phyloP scores from a whole-genome alignment of 176 grass and related monocot species.

The Eragrostis nindensis region DNA sequence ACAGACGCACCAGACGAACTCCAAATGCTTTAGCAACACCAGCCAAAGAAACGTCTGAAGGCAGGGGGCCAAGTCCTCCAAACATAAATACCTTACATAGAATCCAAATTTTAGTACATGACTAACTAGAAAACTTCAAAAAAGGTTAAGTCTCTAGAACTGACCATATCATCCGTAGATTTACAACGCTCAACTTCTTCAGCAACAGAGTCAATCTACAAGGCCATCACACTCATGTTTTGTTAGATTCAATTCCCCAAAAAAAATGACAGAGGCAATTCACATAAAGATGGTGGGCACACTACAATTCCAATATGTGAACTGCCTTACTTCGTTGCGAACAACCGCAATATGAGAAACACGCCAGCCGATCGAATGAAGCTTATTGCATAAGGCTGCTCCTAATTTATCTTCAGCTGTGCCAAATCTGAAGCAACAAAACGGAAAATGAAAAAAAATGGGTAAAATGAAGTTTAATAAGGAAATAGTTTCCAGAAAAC shows the following conservation, averaged over 20 bases:
- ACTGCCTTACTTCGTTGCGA: constrained; percentile 76
- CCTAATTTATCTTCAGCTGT: constrained; percentile 72
- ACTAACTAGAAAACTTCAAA: constrained; percentile 32
- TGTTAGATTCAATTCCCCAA: constrained; percentile 33
- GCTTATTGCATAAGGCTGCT: constrained; percentile 82
- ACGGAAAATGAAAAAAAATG: background rate
- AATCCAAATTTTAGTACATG: constrained; percentile 16
- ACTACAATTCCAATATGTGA: constrained; percentile 8
- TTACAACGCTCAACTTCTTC: constrained; percentile 84
- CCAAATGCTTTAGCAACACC: constrained; percentile 99
- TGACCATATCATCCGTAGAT: constrained; percentile 84
- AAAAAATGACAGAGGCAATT: constrained; percentile 33
- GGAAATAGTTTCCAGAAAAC: background rate
- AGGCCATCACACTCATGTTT: constrained; percentile 25
- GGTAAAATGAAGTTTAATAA: constrained; percentile 20
- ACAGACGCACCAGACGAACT: constrained; percentile 79
- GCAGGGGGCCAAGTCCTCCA: constrained; percentile 92
- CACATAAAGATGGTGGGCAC: constrained; percentile 2
- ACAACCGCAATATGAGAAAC: constrained; percentile 77
- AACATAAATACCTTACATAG: constrained; percentile 84
- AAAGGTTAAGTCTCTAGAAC: constrained; percentile 25
- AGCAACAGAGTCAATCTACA: constrained; percentile 91
- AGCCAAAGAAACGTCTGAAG: constrained; percentile 88
- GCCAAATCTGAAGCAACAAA: constrained; percentile 77
- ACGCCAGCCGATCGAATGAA: constrained; percentile 89